These are phyloP conservation scores for Cenococcum geophilum DNA, from an alignment of 495 filamentous ascomycete species.

Conservation along the genomic window DNA sequence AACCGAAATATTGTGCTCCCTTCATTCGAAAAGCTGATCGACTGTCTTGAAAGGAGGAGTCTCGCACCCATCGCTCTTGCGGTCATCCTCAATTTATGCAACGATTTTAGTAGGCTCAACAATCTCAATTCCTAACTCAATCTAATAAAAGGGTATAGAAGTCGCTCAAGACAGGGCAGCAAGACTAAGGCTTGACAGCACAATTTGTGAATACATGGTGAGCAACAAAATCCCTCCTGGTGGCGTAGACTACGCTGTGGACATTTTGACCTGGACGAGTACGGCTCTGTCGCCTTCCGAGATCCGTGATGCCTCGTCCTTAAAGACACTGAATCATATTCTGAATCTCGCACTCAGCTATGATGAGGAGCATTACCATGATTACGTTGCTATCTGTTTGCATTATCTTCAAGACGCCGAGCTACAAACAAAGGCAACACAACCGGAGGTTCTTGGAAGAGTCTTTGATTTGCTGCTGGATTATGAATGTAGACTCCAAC, in stretches of 20 bases:
- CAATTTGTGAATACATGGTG: slow-evolving; percentile 9
- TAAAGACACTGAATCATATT: slow-evolving; percentile 6
- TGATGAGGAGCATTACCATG: slow-evolving; percentile 24
- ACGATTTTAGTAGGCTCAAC: slow-evolving; percentile 23
- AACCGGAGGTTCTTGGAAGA: slow-evolving; percentile 8
- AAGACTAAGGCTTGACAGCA: slow-evolving; percentile 17
- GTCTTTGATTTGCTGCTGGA: slow-evolving; percentile 20
- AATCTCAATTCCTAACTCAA: background rate
- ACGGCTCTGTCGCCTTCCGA: slow-evolving; percentile 19
- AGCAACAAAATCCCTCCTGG: slow-evolving; percentile 15
- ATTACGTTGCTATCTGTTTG: slow-evolving; percentile 13
- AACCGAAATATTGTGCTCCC: slow-evolving; percentile 13
- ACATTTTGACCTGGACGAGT: slow-evolving; percentile 23
- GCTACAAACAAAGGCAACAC: slow-evolving; percentile 16
- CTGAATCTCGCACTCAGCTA: slow-evolving; percentile 10
- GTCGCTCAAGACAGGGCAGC: slow-evolving; percentile 22
- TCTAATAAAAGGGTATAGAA: slow-evolving; percentile 7
- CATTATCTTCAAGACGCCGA: slow-evolving; percentile 24
- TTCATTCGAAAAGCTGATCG: slow-evolving; percentile 3
- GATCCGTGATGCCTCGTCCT: slow-evolving; percentile 15
- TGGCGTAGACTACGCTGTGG: slow-evolving; percentile 23
- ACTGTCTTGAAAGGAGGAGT: slow-evolving; percentile 10
- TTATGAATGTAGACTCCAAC: slow-evolving; percentile 11
- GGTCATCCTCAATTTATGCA: slow-evolving; percentile 27
- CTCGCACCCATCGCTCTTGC: slow-evolving; percentile 18